Conservation (phyloP, 768 basidiomycete species). For the Suillus brevipes region DNA sequence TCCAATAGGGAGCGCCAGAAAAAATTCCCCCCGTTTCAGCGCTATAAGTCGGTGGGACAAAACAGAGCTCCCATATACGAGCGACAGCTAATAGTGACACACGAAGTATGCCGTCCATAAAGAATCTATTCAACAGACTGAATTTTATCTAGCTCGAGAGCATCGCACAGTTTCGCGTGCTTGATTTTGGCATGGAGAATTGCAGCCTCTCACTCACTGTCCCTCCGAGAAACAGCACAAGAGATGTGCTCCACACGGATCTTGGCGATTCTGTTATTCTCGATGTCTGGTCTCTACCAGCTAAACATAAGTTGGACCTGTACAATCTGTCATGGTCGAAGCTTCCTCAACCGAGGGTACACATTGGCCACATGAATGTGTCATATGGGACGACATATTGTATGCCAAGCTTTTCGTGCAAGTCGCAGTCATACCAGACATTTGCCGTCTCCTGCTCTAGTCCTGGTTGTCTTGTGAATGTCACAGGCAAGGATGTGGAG, state of each 20-base stretch:
- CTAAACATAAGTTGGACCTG: not conserved
- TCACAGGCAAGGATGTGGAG: not conserved
- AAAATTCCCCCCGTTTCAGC: not conserved
- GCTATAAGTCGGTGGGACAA: not conserved
- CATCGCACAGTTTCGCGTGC: slow-evolving; percentile 29
- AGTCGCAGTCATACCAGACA: slow-evolving; percentile 6
- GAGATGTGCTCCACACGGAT: not conserved
- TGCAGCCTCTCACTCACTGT: slow-evolving; percentile 25
- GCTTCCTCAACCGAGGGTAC: slow-evolving; percentile 1
- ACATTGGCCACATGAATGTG: not conserved
- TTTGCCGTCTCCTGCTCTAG: slow-evolving; percentile 4
- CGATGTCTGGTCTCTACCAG: slow-evolving; percentile 1
- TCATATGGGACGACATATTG: not conserved
- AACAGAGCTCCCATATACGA: not conserved
- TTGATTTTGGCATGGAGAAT: slow-evolving; percentile 35
- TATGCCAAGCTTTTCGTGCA: not conserved
- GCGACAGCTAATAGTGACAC: not conserved
- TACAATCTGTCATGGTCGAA: slow-evolving; percentile 1
- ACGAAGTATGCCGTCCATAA: not conserved
- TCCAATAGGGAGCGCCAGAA: not conserved
- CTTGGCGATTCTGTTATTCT: not conserved
- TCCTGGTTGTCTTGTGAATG: slow-evolving; percentile 4
- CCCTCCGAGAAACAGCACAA: slow-evolving; percentile 15
- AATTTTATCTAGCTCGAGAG: not conserved
- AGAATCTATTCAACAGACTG: not conserved